A percentile compares a stretch with the other conserved stretches of the same genome.
Evolutionary conservation across 495 filamentous ascomycete genomes (phyloP).

Genomic region (Annulohypoxylon stygium): DNA sequence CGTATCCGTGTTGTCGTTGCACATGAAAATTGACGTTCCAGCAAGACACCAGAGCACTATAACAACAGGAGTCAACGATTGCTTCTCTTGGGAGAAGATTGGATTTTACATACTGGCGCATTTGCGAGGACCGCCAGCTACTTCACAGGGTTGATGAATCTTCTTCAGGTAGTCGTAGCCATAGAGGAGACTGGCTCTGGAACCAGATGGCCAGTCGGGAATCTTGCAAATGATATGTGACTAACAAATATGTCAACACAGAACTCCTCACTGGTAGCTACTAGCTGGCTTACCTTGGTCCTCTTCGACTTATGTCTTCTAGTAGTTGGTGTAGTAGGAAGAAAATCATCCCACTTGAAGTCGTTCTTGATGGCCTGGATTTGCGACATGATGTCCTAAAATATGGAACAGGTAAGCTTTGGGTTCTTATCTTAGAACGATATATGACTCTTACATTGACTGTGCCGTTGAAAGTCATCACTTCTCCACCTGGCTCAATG

Average conservation of each 20-base stretch:
- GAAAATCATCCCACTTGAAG: constrained; percentile 33
- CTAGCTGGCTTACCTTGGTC: constrained; percentile 3
- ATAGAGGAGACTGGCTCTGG: not conserved
- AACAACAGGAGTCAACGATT: no score
- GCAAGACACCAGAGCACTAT: constrained; percentile 12
- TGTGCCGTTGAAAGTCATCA: constrained; percentile 35
- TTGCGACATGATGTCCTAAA: constrained; percentile 25
- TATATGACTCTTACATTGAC: not conserved
- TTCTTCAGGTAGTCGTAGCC: constrained; percentile 31
- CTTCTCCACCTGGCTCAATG: constrained; percentile 32
- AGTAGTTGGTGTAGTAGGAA: constrained; percentile 1
- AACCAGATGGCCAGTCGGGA: not conserved
- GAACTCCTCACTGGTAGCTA: not conserved
- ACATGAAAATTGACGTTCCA: constrained; percentile 24
- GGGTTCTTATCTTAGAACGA: not conserved
- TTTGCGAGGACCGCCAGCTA: constrained; percentile 29
- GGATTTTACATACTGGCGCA: constrained; percentile 6
- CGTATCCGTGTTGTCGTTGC: constrained; percentile 30
- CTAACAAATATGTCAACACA: constrained; percentile 15
- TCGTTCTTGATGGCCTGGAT: constrained; percentile 35
- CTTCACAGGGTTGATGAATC: constrained; percentile 16
- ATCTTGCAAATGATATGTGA: constrained; percentile 17
- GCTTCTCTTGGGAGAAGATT: no score
- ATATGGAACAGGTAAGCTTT: not conserved
- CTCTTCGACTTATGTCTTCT: not conserved